Evolutionary conservation across 108 stramenopile genomes (phyloP), one percentile per base, ranked within the genome.

Genomic region (Cyclotella kingstonii): DNA sequence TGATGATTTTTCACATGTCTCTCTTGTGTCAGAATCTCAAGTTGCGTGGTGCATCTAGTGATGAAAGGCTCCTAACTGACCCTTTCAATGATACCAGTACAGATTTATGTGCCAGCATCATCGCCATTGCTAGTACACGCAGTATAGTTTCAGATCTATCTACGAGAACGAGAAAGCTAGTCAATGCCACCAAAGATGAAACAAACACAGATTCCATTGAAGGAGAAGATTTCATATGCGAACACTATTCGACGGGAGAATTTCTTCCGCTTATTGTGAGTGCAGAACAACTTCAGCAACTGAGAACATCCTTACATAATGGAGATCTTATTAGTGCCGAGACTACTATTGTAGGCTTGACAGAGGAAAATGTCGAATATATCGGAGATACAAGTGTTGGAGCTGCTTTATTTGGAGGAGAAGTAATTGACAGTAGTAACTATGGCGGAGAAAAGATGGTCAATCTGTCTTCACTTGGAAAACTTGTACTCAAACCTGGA

Each of bases 71-170:
- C 53, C 53, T 38, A 54, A 30, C 49, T 11, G 49, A 51, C 8
- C 29, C 49, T 2, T 8, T 8, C 49, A 18, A 35, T 21, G 6
- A 54, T n/a, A n/a, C n/a, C n/a, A n/a, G n/a, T n/a, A n/a, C n/a
- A 54, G 53, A 54, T 36, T 38, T 54, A 19, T 54, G 53, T 18
- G 33, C 53, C 33, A 54, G 53, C 19, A 54, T 54, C 34, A 54
- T 54, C 33, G 53, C 53, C 35, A 54, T 54, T 26, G 53, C 53
- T 19, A 10, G 35, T 3, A 54, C 53, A 2, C 53, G 25, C 35
- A 34, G 38, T 18, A 38, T 3, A 1, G 35, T 35, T 14, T 17
- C 35, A 18, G 18, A 21, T 4, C 0, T 14, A 38, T 6, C 17
- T 10, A 7, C 49, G 2, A 50, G 31, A 28, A 29, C 49, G 7